A percentile compares a stretch with the other conserved stretches of the same genome.
These are phyloP conservation scores for Ilyonectria destructans DNA, from an alignment of 2,329 filamentous ascomycete species.

Conservation along the genomic window DNA sequence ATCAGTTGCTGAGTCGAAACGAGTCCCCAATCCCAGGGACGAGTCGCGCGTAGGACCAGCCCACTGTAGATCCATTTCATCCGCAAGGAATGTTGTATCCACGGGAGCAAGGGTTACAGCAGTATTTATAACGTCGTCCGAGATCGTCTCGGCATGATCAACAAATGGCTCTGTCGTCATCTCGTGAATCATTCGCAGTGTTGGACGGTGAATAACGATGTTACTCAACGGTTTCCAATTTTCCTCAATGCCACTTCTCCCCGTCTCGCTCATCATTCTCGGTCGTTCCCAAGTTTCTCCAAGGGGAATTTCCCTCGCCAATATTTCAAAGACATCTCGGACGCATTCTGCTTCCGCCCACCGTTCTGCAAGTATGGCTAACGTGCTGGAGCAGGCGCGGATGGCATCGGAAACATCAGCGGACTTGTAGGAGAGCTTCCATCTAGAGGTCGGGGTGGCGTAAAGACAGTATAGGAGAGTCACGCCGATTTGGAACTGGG, in stretches of 20 bases:
- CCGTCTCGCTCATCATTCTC: slow-evolving; percentile 3
- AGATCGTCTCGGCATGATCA: neutral
- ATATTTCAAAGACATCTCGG: slow-evolving; percentile 24
- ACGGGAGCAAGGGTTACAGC: neutral
- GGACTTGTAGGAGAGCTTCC: slow-evolving; percentile 20
- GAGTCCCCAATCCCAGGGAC: neutral
- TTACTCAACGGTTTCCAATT: slow-evolving; percentile 15
- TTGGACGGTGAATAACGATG: slow-evolving; percentile 29
- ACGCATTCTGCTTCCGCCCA: slow-evolving; percentile 27
- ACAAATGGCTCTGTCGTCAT: slow-evolving; percentile 26
- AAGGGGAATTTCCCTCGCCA: slow-evolving; percentile 21
- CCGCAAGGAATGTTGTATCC: neutral
- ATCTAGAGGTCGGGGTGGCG: slow-evolving; percentile 14
- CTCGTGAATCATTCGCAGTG: slow-evolving; percentile 24
- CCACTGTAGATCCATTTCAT: slow-evolving; percentile 15
- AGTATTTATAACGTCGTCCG: neutral
- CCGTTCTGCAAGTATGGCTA: slow-evolving; percentile 28
- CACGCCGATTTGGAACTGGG: slow-evolving; percentile 27
- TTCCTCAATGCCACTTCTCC: slow-evolving; percentile 5
- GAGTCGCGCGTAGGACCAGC: neutral
- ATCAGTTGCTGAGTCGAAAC: neutral
- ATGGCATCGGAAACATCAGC: slow-evolving; percentile 29
- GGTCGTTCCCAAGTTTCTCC: slow-evolving; percentile 20
- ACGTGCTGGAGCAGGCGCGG: slow-evolving; percentile 27
- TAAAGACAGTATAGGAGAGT: slow-evolving; percentile 30